A percentile compares a stretch with the other conserved stretches of the same genome.
These are phyloP conservation scores for Boletus holoroseus DNA, from an alignment of 1,284 basidiomycete genomes.

Conservation along the genomic window DNA sequence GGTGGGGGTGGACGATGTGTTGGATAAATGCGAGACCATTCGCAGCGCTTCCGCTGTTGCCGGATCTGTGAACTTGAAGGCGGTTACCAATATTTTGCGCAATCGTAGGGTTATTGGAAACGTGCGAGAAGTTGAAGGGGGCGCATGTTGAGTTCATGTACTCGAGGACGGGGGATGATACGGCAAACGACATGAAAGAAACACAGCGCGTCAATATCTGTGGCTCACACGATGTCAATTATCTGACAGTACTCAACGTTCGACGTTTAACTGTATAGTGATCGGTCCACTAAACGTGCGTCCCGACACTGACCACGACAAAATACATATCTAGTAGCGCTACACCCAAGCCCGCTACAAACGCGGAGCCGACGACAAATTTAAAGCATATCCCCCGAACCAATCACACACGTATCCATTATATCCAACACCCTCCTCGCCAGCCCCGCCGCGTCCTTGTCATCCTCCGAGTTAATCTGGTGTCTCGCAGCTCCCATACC, in stretches of 20 bases:
- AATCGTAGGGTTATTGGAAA: conserved; percentile 77
- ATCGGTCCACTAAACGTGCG: no score
- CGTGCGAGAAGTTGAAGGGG: conserved; percentile 37
- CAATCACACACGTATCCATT: conserved; percentile 27
- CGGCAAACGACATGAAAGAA: conserved; percentile 12
- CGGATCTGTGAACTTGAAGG: conserved; percentile 79
- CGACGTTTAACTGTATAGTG: no score
- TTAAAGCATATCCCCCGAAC: conserved; percentile 24
- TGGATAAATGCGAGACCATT: conserved; percentile 78
- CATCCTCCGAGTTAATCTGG: conserved; percentile 39
- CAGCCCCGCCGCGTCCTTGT: conserved; percentile 50
- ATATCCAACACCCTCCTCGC: conserved; percentile 51
- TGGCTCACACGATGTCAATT: background rate
- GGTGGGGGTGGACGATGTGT: conserved; percentile 17
- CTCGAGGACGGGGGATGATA: conserved; percentile 2
- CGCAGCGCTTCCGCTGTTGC: conserved; percentile 75
- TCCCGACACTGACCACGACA: no score
- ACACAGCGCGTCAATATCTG: background rate
- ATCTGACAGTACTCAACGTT: no score
- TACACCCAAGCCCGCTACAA: background rate
- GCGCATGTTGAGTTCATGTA: conserved; percentile 9
- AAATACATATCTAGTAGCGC: background rate
- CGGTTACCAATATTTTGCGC: conserved; percentile 82
- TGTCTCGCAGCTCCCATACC: conserved; percentile 22
- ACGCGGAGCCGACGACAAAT: background rate